phyloP scores from a whole-genome alignment of 257 asterid species.

The Lantana camara region DNA sequence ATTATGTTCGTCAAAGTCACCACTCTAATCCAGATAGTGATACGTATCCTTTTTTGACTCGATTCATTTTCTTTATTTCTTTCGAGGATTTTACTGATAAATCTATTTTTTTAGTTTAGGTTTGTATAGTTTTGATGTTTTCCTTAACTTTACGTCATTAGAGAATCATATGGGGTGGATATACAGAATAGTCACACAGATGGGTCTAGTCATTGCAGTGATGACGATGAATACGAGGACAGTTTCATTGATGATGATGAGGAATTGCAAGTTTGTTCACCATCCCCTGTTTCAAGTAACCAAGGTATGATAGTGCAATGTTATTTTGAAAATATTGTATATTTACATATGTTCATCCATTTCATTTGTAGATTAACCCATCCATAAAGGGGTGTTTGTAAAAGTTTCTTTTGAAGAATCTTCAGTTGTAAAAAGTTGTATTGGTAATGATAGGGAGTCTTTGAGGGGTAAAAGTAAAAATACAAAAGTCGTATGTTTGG shows the following conservation, averaged over 20 bases:
- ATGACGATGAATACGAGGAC: slow-evolving; percentile 65
- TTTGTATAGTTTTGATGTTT: slow-evolving; percentile 11
- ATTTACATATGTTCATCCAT: too few relatives aligned
- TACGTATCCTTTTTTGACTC: slow-evolving; percentile 51
- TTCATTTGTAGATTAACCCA: too few relatives aligned
- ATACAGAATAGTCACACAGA: slow-evolving; percentile 53
- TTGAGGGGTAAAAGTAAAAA: too few relatives aligned
- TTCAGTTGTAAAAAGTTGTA: too few relatives aligned
- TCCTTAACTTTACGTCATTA: slow-evolving; percentile 48
- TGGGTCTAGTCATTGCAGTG: slow-evolving; percentile 46
- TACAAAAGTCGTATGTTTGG: too few relatives aligned
- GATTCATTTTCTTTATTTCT: background rate
- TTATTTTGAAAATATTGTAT: too few relatives aligned
- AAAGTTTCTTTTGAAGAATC: too few relatives aligned
- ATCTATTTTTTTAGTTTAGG: background rate
- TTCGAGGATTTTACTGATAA: background rate
- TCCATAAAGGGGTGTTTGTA: too few relatives aligned
- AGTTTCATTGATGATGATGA: slow-evolving; percentile 77
- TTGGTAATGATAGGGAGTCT: too few relatives aligned
- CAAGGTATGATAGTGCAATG: slow-evolving; percentile 37
- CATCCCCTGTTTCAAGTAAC: slow-evolving; percentile 49
- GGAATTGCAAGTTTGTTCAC: slow-evolving; percentile 34
- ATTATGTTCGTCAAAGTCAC: slow-evolving; percentile 47
- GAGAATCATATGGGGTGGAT: slow-evolving; percentile 81
- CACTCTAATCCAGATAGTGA: slow-evolving; percentile 51